phyloP scores from a whole-genome alignment of 345 rosid species.

The Euclidium syriacum region DNA sequence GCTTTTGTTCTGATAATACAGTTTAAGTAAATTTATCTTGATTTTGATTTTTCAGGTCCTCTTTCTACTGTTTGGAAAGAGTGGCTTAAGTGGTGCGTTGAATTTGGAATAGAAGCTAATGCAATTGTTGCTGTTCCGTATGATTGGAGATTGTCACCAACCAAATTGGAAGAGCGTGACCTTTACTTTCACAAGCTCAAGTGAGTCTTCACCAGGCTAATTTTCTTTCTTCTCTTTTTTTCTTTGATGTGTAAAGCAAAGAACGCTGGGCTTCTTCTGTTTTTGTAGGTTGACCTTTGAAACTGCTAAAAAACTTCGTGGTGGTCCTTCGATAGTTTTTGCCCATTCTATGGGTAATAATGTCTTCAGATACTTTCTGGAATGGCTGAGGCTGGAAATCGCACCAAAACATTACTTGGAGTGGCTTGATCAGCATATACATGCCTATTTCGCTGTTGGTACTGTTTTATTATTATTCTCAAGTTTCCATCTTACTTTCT shows the following conservation, averaged over 20 bases:
- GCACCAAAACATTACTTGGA: slow-evolving; percentile 82
- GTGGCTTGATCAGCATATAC: slow-evolving; percentile 94
- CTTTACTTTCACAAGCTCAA: slow-evolving; percentile 96
- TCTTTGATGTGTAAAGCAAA: neutral
- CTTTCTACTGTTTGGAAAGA: slow-evolving; percentile 99
- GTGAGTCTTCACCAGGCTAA: slow-evolving; percentile 41
- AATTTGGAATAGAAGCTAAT: slow-evolving; percentile 93
- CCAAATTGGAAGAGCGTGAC: slow-evolving; percentile 94
- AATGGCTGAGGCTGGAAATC: slow-evolving; percentile 98
- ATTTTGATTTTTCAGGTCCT: slow-evolving; percentile 61
- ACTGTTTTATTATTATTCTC: slow-evolving; percentile 27
- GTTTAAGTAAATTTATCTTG: neutral
- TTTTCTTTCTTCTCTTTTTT: neutral
- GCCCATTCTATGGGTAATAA: slow-evolving; percentile 97
- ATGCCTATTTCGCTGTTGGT: slow-evolving; percentile 97
- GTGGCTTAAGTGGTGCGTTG: slow-evolving; percentile 98
- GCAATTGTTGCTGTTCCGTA: slow-evolving; percentile 93
- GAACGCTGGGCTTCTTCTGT: neutral
- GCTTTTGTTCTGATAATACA: neutral
- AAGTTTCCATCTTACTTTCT: slow-evolving; percentile 6
- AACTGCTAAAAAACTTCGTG: slow-evolving; percentile 85
- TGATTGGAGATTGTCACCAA: slow-evolving; percentile 96
- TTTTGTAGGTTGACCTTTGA: slow-evolving; percentile 82
- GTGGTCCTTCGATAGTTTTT: slow-evolving; percentile 91
- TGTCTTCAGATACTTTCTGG: slow-evolving; percentile 93